A percentile compares a stretch with the other conserved stretches of the same genome.
These are phyloP conservation scores for Globisporangium nunn DNA, from an alignment of 352 stramenopile species.

Conservation along the genomic window DNA sequence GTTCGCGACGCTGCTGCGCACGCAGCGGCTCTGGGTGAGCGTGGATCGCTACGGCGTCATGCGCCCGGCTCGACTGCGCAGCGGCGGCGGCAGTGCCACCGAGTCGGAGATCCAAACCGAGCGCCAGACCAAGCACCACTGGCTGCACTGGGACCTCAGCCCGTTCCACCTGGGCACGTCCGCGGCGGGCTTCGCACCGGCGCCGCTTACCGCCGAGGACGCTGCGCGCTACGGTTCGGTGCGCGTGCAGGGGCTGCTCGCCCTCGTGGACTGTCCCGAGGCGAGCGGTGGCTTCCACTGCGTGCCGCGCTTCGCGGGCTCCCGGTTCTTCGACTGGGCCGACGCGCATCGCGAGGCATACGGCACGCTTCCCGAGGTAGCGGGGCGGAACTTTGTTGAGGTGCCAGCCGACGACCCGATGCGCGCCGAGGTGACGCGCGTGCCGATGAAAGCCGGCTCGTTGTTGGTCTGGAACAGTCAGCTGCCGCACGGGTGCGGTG, in stretches of 20 bases:
- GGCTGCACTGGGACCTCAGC: constrained; percentile 46
- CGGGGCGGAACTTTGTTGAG: constrained; percentile 36
- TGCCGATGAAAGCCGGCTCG: constrained; percentile 37
- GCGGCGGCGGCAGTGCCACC: constrained; percentile 14
- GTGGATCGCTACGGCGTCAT: constrained; percentile 47
- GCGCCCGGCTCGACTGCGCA: constrained; percentile 24
- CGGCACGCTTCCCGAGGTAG: constrained; percentile 23
- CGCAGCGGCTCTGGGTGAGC: constrained; percentile 32
- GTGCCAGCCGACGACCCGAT: constrained; percentile 35
- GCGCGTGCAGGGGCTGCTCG: constrained; percentile 34
- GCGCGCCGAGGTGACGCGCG: constrained; percentile 23
- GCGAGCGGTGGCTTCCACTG: constrained; percentile 43
- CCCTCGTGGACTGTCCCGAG: constrained; percentile 32
- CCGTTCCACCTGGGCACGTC: constrained; percentile 43
- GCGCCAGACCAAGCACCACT: constrained; percentile 46
- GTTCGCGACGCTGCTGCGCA: constrained; percentile 28
- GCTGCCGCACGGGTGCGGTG: constrained; percentile 24
- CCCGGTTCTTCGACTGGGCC: constrained; percentile 39
- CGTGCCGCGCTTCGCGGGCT: constrained; percentile 36
- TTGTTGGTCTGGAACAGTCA: constrained; percentile 47
- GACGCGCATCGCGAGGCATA: constrained; percentile 23
- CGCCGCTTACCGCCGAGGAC: constrained; percentile 10
- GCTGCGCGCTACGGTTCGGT: constrained; percentile 30
- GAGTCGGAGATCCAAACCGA: constrained; percentile 22
- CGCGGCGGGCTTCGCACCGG: constrained; percentile 28